phyloP scores from a whole-genome alignment of 306 rosid species.

The Delonix regia region DNA sequence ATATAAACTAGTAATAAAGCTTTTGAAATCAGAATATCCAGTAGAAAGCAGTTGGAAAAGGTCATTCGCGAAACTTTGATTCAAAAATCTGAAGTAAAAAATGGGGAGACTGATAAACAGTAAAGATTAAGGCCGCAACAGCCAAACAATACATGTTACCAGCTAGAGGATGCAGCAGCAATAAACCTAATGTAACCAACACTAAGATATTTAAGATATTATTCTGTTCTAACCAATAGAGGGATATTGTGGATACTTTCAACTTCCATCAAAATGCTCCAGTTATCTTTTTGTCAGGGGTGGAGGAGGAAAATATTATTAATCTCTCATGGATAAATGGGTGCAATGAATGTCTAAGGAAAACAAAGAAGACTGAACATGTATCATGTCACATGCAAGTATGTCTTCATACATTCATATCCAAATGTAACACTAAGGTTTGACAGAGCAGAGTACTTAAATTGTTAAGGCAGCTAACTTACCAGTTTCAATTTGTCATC shows the following conservation, averaged over 20 bases:
- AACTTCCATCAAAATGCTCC: not conserved
- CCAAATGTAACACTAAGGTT: not conserved
- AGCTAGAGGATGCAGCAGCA: not conserved
- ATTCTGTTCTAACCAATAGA: not conserved
- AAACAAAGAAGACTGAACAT: not conserved
- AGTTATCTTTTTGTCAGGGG: not conserved
- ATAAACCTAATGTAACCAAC: not conserved
- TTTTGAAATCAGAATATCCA: not conserved
- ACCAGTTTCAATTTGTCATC: conserved; percentile 75
- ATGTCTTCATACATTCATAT: not conserved
- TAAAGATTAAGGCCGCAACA: not conserved
- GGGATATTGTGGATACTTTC: not conserved
- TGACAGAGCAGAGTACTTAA: not conserved
- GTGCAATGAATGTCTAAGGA: not conserved
- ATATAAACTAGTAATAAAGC: no score
- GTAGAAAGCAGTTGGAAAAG: not conserved
- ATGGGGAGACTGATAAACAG: not conserved
- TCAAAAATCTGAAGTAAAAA: not conserved
- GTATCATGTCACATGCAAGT: not conserved
- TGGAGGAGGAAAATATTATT: not conserved
- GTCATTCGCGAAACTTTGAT: not conserved
- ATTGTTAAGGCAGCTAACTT: conserved; percentile 35
- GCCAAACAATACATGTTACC: not conserved
- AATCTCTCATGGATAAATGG: not conserved
- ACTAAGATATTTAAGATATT: not conserved